phyloP scores from a whole-genome alignment of 2,329 filamentous ascomycete species.

The Talaromyces atroroseus region DNA sequence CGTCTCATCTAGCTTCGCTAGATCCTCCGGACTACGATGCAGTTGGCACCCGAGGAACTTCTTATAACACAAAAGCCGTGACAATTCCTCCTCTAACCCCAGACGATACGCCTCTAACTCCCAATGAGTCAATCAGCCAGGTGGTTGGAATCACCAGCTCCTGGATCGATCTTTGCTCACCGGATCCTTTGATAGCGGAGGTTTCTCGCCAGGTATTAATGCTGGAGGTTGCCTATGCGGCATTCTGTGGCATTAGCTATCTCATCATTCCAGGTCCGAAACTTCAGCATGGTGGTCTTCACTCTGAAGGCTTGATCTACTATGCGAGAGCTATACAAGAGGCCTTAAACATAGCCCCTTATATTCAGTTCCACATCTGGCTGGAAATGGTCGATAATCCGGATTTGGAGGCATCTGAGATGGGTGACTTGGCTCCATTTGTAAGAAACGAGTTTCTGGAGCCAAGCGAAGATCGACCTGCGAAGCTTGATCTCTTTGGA shows the following conservation, averaged over 20 bases:
- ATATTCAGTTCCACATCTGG: constrained; percentile 74
- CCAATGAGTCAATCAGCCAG: constrained; percentile 74
- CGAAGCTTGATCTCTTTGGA: constrained; percentile 64
- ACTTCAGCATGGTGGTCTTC: constrained; percentile 51
- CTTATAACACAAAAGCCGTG: constrained; percentile 36
- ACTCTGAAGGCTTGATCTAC: constrained; percentile 54
- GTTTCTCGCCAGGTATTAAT: constrained; percentile 86
- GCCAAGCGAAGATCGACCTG: constrained; percentile 27
- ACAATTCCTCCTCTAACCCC: constrained; percentile 37
- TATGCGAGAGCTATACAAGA: constrained; percentile 83
- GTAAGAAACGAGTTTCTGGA: constrained; percentile 37
- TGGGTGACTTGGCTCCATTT: constrained; percentile 41
- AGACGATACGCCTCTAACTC: constrained; percentile 59
- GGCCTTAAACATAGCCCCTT: constrained; percentile 66
- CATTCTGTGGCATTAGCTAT: constrained; percentile 84
- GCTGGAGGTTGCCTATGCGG: constrained; percentile 88
- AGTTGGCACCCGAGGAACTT: constrained; percentile 35
- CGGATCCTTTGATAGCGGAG: constrained; percentile 75
- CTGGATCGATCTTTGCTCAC: constrained; percentile 86
- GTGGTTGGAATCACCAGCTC: constrained; percentile 75
- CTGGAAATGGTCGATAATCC: constrained; percentile 77
- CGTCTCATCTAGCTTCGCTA: constrained; percentile 45
- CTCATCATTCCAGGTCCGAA: constrained; percentile 76
- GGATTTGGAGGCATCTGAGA: constrained; percentile 45
- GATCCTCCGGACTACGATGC: constrained; percentile 31